These are phyloP conservation scores for Capillidium heterosporum DNA, from an alignment of 371 early-diverging fungal genomes.

Conservation along the genomic window DNA sequence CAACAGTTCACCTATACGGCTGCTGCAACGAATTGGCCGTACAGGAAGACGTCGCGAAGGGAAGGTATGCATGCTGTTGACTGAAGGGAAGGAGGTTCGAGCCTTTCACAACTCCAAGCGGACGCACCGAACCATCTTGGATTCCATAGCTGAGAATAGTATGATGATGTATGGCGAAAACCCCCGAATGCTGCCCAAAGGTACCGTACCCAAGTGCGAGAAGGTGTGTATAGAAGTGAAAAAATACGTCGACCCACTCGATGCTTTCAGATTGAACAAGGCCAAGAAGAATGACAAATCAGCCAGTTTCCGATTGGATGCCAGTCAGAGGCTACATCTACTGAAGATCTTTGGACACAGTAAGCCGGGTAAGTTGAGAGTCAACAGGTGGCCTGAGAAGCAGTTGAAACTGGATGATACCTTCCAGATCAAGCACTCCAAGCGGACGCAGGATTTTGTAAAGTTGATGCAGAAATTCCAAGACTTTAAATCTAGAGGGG, in stretches of 20 bases:
- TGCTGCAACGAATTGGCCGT: conserved; percentile 86
- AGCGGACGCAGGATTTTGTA: too few relatives aligned
- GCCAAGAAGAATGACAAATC: too few relatives aligned
- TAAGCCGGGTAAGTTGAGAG: too few relatives aligned
- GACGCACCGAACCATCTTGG: conserved; percentile 35
- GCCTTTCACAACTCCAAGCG: conserved; percentile 37
- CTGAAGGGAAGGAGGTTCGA: conserved; percentile 63
- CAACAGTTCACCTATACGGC: conserved; percentile 61
- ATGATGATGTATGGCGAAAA: conserved; percentile 14
- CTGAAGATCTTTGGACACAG: too few relatives aligned
- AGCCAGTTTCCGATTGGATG: too few relatives aligned
- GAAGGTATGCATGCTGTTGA: conserved; percentile 53
- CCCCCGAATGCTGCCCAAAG: conserved; percentile 23
- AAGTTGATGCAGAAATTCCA: too few relatives aligned
- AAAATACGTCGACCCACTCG: background rate
- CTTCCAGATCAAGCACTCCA: too few relatives aligned
- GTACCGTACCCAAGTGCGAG: conserved; percentile 22
- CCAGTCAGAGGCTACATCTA: too few relatives aligned
- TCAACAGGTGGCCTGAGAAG: too few relatives aligned
- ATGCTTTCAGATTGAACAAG: background rate
- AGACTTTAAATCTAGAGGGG: too few relatives aligned
- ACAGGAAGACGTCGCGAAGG: conserved; percentile 87
- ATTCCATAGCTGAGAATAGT: conserved; percentile 21
- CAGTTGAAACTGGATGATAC: too few relatives aligned
- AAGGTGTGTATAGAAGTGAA: background rate